A percentile compares a stretch with the other conserved stretches of the same genome.
These are phyloP conservation scores for Fusarium piperis DNA, from an alignment of 2,329 filamentous ascomycete species.

Conservation along the genomic window DNA sequence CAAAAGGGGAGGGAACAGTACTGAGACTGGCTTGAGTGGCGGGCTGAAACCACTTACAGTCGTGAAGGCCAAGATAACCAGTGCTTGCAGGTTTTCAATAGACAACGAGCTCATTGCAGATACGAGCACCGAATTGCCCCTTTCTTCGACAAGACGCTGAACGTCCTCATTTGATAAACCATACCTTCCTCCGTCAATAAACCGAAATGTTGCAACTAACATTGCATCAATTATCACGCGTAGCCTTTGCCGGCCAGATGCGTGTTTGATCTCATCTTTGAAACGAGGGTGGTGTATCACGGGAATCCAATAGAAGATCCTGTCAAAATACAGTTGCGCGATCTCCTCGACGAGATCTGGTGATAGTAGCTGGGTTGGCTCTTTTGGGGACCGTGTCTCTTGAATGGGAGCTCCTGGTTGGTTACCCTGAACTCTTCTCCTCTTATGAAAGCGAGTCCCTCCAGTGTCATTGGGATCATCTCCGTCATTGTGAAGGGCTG, in stretches of 20 bases:
- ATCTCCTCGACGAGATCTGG: background rate
- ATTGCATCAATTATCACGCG: background rate
- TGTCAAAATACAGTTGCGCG: background rate
- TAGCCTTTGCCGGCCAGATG: background rate
- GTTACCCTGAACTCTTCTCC: background rate
- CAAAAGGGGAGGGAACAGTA: background rate
- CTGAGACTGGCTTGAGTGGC: too few relatives aligned
- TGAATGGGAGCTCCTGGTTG: background rate
- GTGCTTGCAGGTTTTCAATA: background rate
- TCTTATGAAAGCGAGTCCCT: background rate
- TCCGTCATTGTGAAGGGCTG: background rate
- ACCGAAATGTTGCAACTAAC: background rate
- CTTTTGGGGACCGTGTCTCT: background rate
- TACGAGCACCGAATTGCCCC: background rate
- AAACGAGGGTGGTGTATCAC: background rate
- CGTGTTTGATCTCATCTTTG: background rate
- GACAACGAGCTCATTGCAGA: background rate
- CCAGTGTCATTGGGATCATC: background rate
- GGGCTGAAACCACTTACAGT: background rate
- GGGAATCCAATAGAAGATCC: conserved; percentile 2
- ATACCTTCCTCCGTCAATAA: background rate
- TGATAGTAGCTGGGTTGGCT: background rate
- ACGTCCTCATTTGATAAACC: background rate
- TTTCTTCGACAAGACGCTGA: background rate
- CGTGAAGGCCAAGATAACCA: background rate